Conservation (phyloP, 2,329 filamentous ascomycete genomes). For the Ilyonectria destructans region DNA sequence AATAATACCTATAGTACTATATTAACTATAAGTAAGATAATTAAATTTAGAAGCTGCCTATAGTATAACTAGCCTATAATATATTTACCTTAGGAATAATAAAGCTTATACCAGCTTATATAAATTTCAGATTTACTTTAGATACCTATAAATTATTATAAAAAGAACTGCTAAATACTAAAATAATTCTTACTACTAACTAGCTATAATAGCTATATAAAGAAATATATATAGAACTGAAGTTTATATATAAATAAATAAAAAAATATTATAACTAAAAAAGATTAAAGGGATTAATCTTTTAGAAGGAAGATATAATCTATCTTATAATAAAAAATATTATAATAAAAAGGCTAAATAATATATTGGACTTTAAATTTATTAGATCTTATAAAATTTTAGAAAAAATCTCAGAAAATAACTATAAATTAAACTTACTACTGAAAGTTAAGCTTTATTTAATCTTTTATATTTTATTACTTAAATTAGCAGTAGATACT, state of each 20-base stretch:
- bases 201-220: too few relatives aligned
- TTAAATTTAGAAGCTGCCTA: conserved; percentile 18
- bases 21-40: conserved; percentile 26
- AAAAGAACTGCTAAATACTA: conserved; percentile 4
- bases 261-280: conserved; percentile 33
- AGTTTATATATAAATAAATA: conserved; percentile 27
- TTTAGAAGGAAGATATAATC: conserved; percentile 34
- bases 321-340: conserved; percentile 39
- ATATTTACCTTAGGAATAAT: conserved; percentile 8
- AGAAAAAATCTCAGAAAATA: too few relatives aligned
- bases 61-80: conserved; percentile 25
- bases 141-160: conserved; percentile 6
- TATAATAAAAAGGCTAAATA: conserved; percentile 31
- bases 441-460: too few relatives aligned
- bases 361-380: conserved; percentile 43
- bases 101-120: conserved; percentile 19
- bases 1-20: conserved; percentile 26
- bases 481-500: too few relatives aligned
- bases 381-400: too few relatives aligned
- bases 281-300: conserved; percentile 35
- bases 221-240: not conserved
- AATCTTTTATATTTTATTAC: too few relatives aligned
- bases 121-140: conserved; percentile 25
- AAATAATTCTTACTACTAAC: too few relatives aligned
- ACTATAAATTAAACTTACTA: too few relatives aligned